Evolutionary conservation across 257 asterid genomes (phyloP), one percentile per base, ranked within the genome.

Genomic region (Pogostemon cablin): DNA sequence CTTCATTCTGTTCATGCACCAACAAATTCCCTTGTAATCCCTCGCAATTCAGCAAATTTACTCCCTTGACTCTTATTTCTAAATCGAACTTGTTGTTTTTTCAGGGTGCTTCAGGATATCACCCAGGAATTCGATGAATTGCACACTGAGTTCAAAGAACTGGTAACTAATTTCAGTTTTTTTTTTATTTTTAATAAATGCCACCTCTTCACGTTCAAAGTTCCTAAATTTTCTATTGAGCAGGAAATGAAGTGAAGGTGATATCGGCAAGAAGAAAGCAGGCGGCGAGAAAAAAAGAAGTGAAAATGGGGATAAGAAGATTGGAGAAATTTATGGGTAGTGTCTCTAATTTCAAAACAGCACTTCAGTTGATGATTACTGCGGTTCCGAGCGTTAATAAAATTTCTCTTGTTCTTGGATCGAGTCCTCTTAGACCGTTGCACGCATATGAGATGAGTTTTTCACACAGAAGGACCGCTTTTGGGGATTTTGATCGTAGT

Each of bases 1-100:
- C 43, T 89, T 91, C 82, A 69, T 90, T 68, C 96, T 93, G 46
- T 93, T 82, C 80, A 91, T 93, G 96, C 96, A 93, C 81, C 96
- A 89, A 78, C 99, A 93, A 72, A 93, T 91, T 84, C 99, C 99
- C 67, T 86, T 88, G 98, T 90, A 87, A 78, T 62, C 63, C 48
- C 4, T 55, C 49, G 32, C 43, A 57, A 17, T 66, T 52, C 59
- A 7, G 17, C 41, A 2, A 17, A 48, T 20, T 4, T 20, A 32
- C 55, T 2, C 48, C 50, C 64, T 17, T 50, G 50, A 50, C 46
- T 59, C 20, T 9, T 2, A 10, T 8, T 17, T 11, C 12, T 15
- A 55, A 17, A 57, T 47, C 61, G 47, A 9, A 56, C 4, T 73
- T 77, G 62, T 56, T 35, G 34, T 66, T 39, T 54, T 70, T 61